These are phyloP conservation scores for Mrakia gelida DNA, from an alignment of 768 basidiomycete genomes.

Conservation along the genomic window DNA sequence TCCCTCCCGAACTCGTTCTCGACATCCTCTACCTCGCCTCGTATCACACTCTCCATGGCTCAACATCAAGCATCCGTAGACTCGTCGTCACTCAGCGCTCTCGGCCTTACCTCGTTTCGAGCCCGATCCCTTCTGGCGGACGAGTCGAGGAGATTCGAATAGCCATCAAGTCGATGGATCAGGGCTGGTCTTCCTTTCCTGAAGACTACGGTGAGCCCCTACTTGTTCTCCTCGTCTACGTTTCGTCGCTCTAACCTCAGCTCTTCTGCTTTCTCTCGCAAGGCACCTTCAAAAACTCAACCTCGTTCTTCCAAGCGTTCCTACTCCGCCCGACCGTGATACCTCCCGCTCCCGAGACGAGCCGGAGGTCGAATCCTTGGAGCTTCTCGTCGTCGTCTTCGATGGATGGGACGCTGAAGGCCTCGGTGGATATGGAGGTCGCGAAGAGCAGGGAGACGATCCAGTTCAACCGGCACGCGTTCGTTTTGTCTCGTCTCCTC, in stretches of 20 bases:
- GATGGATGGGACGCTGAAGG: background rate
- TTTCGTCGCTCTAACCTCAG: background rate
- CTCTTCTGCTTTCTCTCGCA: background rate
- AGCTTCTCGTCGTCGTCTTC: background rate
- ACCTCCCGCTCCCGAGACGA: background rate
- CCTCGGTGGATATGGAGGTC: background rate
- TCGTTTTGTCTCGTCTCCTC: background rate
- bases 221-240: background rate
- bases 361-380: background rate
- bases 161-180: background rate
- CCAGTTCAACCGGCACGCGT: constrained; percentile 15
- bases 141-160: constrained; percentile 14
- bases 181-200: constrained; percentile 5
- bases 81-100: background rate
- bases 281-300: constrained; percentile 3
- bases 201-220: constrained; percentile 3
- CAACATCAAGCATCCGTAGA: background rate
- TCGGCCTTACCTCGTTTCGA: constrained; percentile 4
- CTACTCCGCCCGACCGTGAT: background rate
- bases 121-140: background rate
- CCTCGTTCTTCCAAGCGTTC: constrained; percentile 13
- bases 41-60: background rate
- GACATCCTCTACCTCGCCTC: background rate
- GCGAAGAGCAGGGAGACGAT: background rate
- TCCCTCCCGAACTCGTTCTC: constrained; percentile 18